Base-by-base conservation (phyloP, 2,329 filamentous ascomycete genomes). In the Microsporum audouinii region DNA sequence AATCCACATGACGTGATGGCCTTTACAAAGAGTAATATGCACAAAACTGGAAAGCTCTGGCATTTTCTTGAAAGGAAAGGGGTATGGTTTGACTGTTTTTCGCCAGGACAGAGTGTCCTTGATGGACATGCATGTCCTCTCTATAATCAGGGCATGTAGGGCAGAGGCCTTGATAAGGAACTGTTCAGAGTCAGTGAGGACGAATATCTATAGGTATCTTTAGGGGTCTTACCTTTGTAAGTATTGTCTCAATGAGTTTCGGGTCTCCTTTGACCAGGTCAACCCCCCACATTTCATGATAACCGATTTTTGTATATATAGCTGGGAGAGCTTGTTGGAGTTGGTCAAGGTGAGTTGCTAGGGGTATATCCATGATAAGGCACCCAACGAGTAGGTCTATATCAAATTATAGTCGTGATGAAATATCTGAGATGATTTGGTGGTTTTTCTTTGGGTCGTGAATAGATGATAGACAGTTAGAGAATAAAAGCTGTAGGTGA, bases 281-380 rank as follows among this genome's bases (percentile, higher is more conserved):
- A 6, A 62, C 38, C 27, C 60, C 60, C 57, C 60, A 62, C 23
- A 59, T 43, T 12, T 62, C 38, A 29, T 41, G 53, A 33, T 59
- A 43, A 14, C 7, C 17, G 1, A 39, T 23, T 7, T 57, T 17
- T 47, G 17, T 14, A n/a, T 57, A 36, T 2, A 60, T 8, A 36
- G 36, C 8, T 17, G 51, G 59, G 27, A 57, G n/a, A n/a, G 31
- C 31, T 39, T 57, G 3, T 36, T 43, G 41, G 5, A 57, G 36
- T 29, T 33, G 12, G 6, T 3, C 6, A 10, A 56, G 31, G 17
- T 10, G 23, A 6, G 5, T 56, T 36, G 29, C n/a, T 7, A 39
- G 31, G 14, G 6, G 3, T 1, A 33, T 17, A 34, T 56, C 7
- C 39, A 41, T 41, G 17, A 23, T 1, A 23, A 23, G 17, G 17